phyloP scores from a whole-genome alignment of 805 yeast species.

The Metschnikowia sp. region DNA sequence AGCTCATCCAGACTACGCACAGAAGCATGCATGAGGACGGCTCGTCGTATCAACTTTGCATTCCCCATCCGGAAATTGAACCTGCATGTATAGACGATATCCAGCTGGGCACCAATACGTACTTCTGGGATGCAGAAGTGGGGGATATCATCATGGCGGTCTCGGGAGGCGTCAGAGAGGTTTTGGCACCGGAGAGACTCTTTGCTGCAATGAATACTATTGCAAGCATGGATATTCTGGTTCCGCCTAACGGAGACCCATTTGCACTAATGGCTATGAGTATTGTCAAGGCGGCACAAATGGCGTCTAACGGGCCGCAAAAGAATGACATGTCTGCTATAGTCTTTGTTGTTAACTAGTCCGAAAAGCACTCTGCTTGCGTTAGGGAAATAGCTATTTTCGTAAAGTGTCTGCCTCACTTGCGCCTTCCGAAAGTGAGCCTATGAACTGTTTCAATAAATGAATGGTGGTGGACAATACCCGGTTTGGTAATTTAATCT shows the following conservation, averaged over 20 bases:
- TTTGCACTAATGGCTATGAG: slow-evolving; percentile 1
- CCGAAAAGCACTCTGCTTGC: too few relatives aligned
- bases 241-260: neutral
- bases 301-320: neutral
- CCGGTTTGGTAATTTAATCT: too few relatives aligned
- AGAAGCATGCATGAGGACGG: neutral
- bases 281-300: slow-evolving; percentile 1
- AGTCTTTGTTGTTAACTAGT: neutral
- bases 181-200: neutral
- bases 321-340: neutral
- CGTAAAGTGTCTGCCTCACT: too few relatives aligned
- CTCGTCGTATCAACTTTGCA: slow-evolving; percentile 1
- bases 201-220: neutral
- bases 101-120: neutral
- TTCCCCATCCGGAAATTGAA: neutral
- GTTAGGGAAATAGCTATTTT: too few relatives aligned
- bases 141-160: slow-evolving; percentile 1
- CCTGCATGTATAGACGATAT: neutral
- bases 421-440: too few relatives aligned
- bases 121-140: neutral
- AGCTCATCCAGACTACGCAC: neutral
- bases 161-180: slow-evolving; percentile 1
- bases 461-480: too few relatives aligned
- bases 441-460: too few relatives aligned
- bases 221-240: neutral